Evolutionary conservation across 2,329 filamentous ascomycete genomes (phyloP).

Genomic region (Cladosporium sp.): DNA sequence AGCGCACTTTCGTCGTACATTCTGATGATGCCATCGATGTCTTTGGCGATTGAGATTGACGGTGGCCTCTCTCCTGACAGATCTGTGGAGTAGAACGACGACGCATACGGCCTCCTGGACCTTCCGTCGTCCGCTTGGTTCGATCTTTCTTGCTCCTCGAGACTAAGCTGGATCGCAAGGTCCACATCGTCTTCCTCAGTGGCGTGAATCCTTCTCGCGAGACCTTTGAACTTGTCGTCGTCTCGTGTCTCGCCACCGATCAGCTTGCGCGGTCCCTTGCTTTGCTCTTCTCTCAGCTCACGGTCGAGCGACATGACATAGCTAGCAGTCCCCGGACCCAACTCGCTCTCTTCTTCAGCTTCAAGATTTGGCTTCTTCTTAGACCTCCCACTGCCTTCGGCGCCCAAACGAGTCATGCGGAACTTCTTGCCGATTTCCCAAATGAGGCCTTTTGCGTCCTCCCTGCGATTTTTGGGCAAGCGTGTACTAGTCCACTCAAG

Average conservation of each 20-base stretch:
- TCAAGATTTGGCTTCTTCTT: not conserved
- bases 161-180: not conserved
- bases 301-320: slow-evolving; percentile 18
- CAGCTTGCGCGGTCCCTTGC: slow-evolving; percentile 3
- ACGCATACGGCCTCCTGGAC: not conserved
- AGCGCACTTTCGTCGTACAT: slow-evolving; percentile 12
- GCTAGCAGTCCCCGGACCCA: slow-evolving; percentile 10
- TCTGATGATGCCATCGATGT: slow-evolving; percentile 17
- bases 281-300: slow-evolving; percentile 11
- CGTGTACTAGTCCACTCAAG: slow-evolving; percentile 7
- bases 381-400: slow-evolving; percentile 10
- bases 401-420: slow-evolving; percentile 12
- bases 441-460: slow-evolving; percentile 1
- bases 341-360: slow-evolving; percentile 2
- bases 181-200: slow-evolving; percentile 13
- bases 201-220: not conserved
- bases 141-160: not conserved
- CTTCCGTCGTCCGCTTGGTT: not conserved
- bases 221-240: not conserved
- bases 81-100: not conserved
- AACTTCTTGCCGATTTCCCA: slow-evolving; percentile 18
- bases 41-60: not conserved
- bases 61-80: not conserved
- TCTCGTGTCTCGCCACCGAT: not conserved
- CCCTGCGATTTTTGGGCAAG: not conserved